These are phyloP conservation scores for Onygena corvina DNA, from an alignment of 2,329 filamentous ascomycete species.

Conservation along the genomic window DNA sequence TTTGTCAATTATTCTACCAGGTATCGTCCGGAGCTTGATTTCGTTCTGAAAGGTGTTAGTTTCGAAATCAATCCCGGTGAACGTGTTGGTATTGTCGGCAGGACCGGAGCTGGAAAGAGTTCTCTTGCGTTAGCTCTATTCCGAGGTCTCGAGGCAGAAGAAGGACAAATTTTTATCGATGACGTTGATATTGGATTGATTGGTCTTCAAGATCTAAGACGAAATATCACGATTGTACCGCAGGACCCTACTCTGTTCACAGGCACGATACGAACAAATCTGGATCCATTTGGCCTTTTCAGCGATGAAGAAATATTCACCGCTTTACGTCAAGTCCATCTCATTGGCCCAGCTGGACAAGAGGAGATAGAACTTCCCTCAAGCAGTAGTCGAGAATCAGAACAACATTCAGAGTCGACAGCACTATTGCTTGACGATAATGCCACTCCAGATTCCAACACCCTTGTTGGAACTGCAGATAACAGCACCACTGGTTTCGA, in stretches of 20 bases:
- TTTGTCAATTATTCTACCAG: constrained; percentile 82
- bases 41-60: constrained; percentile 68
- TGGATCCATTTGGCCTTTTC: constrained; percentile 83
- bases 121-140: constrained; percentile 88
- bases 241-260: constrained; percentile 89
- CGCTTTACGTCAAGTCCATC: constrained; percentile 73
- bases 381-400: constrained; percentile 18
- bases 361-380: constrained; percentile 3
- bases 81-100: constrained; percentile 91
- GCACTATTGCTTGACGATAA: constrained; percentile 4
- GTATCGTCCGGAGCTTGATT: constrained; percentile 76
- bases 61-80: constrained; percentile 79
- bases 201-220: constrained; percentile 81
- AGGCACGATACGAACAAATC: constrained; percentile 79
- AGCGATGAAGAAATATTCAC: constrained; percentile 84
- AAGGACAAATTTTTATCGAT: constrained; percentile 81
- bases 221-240: constrained; percentile 92
- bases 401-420: not conserved
- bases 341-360: constrained; percentile 46
- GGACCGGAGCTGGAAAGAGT: constrained; percentile 93
- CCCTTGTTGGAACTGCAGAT: constrained; percentile 5
- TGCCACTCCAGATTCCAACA: constrained; percentile 9
- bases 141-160: constrained; percentile 81
- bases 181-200: constrained; percentile 81
- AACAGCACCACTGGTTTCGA: constrained; percentile 3